Evolutionary conservation across 2,329 filamentous ascomycete genomes (phyloP).

Genomic region (Diaporthe sp.): DNA sequence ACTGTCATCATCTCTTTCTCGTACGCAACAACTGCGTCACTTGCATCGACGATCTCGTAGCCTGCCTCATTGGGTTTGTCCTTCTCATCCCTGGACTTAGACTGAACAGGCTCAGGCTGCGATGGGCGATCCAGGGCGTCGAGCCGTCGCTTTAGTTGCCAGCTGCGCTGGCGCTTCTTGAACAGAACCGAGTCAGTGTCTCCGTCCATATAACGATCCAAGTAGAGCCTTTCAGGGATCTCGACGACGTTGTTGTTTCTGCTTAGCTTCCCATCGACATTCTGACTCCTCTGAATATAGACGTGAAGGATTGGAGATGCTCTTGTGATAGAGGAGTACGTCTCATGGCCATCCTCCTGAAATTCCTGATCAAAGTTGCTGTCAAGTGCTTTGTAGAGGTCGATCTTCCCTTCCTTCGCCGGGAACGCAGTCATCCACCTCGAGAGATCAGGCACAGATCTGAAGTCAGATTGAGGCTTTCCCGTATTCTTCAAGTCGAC

Average conservation of each 20-base stretch:
- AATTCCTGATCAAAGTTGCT: slow-evolving; percentile 86
- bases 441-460: slow-evolving; percentile 67
- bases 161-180: slow-evolving; percentile 75
- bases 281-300: slow-evolving; percentile 86
- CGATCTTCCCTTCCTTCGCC: slow-evolving; percentile 59
- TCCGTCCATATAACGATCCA: slow-evolving; percentile 89
- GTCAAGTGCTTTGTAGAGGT: slow-evolving; percentile 89
- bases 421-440: slow-evolving; percentile 73
- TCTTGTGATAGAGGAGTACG: slow-evolving; percentile 79
- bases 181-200: slow-evolving; percentile 72
- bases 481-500: slow-evolving; percentile 62
- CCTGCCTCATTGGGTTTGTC: slow-evolving; percentile 30
- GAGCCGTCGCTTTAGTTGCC: slow-evolving; percentile 79
- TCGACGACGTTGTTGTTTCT: slow-evolving; percentile 85
- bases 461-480: slow-evolving; percentile 58
- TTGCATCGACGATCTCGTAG: slow-evolving; percentile 35
- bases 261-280: slow-evolving; percentile 64
- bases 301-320: slow-evolving; percentile 90
- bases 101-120: slow-evolving; percentile 5
- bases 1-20: slow-evolving; percentile 34
- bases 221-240: slow-evolving; percentile 84
- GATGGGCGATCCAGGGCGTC: slow-evolving; percentile 60
- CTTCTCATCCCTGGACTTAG: slow-evolving; percentile 9
- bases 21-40: slow-evolving; percentile 16
- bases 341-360: slow-evolving; percentile 75